These are phyloP conservation scores for Dryas integrifolia DNA, from an alignment of 331 rosid genomes.

Conservation along the genomic window DNA sequence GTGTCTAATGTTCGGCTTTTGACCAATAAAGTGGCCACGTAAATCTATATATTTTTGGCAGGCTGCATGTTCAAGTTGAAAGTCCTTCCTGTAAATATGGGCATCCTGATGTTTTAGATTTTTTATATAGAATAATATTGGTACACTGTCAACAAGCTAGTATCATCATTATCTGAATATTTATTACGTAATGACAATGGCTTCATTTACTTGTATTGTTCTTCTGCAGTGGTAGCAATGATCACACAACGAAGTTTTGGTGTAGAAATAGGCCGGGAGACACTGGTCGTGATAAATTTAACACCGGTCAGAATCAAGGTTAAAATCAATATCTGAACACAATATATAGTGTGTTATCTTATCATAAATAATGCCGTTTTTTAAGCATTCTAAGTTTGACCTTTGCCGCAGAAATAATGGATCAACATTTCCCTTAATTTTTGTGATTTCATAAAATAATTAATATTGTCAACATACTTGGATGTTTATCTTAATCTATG, in stretches of 20 bases:
- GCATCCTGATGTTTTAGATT: conserved; percentile 2
- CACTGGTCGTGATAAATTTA: conserved; percentile 74
- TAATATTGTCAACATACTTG: not conserved
- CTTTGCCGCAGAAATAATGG: not conserved
- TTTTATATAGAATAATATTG: not conserved
- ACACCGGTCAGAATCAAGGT: conserved; percentile 68
- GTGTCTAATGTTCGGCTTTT: not conserved
- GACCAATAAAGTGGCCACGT: not conserved
- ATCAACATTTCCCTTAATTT: not conserved
- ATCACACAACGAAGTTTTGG: conserved; percentile 97
- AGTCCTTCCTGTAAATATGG: not conserved
- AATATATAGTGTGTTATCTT: not conserved
- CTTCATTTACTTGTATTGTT: conserved; percentile 25
- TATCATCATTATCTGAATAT: conserved; percentile 12
- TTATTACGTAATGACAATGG: conserved; percentile 10
- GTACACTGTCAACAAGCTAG: not conserved
- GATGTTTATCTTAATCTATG: not conserved
- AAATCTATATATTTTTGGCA: not conserved
- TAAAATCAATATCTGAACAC: not conserved
- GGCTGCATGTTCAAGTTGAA: not conserved
- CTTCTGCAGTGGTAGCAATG: conserved; percentile 94
- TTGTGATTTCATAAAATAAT: not conserved
- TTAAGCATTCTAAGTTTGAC: not conserved
- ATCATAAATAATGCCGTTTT: not conserved
- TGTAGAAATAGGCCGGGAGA: conserved; percentile 98